phyloP scores from a whole-genome alignment of 176 grass and related monocot genomes.

The Hordeum vulgare region DNA sequence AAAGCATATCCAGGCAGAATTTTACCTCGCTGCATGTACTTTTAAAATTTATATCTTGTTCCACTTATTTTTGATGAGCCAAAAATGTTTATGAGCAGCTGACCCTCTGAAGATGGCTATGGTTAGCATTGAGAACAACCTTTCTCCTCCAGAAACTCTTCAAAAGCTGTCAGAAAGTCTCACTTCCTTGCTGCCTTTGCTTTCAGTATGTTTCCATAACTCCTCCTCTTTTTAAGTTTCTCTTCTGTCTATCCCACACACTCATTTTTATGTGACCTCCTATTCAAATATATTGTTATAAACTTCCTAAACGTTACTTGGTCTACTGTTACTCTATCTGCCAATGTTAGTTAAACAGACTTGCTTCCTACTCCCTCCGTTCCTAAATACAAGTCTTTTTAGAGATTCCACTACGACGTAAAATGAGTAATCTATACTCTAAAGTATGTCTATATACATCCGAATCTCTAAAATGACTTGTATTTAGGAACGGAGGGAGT shows the following conservation, averaged over 20 bases:
- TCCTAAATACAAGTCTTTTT: no score
- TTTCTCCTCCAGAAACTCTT: slow-evolving; percentile 54
- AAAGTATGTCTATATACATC: no score
- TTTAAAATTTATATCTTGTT: neutral
- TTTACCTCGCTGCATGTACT: neutral
- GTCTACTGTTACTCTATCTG: neutral
- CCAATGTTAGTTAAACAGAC: neutral
- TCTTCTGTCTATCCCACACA: neutral
- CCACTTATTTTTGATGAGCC: neutral
- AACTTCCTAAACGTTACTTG: neutral
- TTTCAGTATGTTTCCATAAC: slow-evolving; percentile 48
- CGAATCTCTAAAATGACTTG: no score
- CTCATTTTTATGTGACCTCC: neutral
- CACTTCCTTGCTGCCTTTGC: slow-evolving; percentile 79
- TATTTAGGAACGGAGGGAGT: no score
- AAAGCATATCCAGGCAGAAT: neutral
- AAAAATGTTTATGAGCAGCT: slow-evolving; percentile 34
- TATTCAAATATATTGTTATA: neutral
- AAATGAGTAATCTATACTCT: no score
- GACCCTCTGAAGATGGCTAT: slow-evolving; percentile 92
- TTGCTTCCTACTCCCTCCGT: no score
- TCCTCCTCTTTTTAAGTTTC: neutral
- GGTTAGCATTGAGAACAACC: slow-evolving; percentile 47
- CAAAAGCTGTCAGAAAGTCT: slow-evolving; percentile 70
- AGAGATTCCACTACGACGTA: no score